phyloP scores from a whole-genome alignment of 306 rosid species.

The Citrullus amarus region DNA sequence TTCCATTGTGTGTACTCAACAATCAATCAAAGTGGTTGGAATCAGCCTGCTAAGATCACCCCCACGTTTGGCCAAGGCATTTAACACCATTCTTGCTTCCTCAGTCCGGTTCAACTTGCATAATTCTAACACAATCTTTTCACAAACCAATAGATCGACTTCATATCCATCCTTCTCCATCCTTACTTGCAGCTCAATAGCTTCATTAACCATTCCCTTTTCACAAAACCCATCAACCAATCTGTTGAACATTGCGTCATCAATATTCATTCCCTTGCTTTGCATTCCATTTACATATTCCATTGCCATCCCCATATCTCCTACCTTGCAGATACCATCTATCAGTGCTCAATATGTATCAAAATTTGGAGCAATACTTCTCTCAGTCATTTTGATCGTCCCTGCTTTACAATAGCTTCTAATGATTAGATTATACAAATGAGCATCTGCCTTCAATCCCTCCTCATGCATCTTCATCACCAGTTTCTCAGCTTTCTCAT shows the following conservation, averaged over 20 bases:
- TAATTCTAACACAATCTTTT: constrained; percentile 8
- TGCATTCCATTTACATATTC: constrained; percentile 15
- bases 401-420: constrained; percentile 11
- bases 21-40: not conserved
- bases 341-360: constrained; percentile 15
- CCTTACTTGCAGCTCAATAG: constrained; percentile 12
- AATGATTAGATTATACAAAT: constrained; percentile 17
- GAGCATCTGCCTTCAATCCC: constrained; percentile 12
- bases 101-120: constrained; percentile 6
- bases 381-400: constrained; percentile 15
- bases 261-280: constrained; percentile 3
- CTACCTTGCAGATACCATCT: constrained; percentile 17
- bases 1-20: not conserved
- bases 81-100: constrained; percentile 15
- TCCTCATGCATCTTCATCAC: constrained; percentile 20
- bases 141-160: not conserved
- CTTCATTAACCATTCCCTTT: constrained; percentile 14
- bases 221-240: constrained; percentile 15
- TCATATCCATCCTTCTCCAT: constrained; percentile 13
- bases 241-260: not conserved
- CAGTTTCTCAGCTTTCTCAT: constrained; percentile 11
- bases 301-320: constrained; percentile 16
- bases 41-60: not conserved
- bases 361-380: not conserved
- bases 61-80: constrained; percentile 13